Evolutionary conservation across 345 rosid genomes (phyloP), one percentile per base, ranked within the genome.

Genomic region (Alliaria petiolata): DNA sequence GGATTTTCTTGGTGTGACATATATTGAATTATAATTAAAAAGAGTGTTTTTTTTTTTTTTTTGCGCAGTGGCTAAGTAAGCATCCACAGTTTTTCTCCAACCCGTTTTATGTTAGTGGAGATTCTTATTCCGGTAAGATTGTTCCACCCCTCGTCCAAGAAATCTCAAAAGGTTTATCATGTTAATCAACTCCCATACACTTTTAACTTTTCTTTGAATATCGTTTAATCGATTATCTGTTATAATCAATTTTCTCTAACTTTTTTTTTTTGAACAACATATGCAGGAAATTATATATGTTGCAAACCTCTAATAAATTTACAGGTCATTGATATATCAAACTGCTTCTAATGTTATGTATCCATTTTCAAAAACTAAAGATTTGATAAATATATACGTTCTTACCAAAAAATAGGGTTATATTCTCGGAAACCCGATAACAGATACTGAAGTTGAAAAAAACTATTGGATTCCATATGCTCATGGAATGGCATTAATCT

Each of bases 51-150:
- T 46, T 22, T 17, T 0, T 10, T 5, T 14, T 9, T 50, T 0
- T 25, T 13, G 11, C 26, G 35, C 56, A 51, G 56, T 51, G 56
- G 56, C 35, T 51, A 58, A 61, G 13, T 35, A 78, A 71, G 46
- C 93, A 84, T 69, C 85, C 81, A 6, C 83, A 84, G 15, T 85
- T 88, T 65, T 62, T 56, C 33, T 76, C 83, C 11, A 85, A 76
- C 65, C 85, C 83, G 3, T 7, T 90, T 17, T 90, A 84, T 42
- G 42, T 85, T 0, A 67, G 76, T 0, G 92, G 97, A 35, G 89
- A 82, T 51, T 51, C 35, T 51, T 51, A 51, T 51, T 13, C 56
- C 17, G 56, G 56, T 51, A 51, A 2, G 56, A 8, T 51, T 51
- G 35, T 51, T 51, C 56, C 56, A 5, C 35, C 56, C 13, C 56